Evolutionary conservation across 768 basidiomycete genomes (phyloP), one percentile per base, ranked within the genome.

Genomic region (Russula compacta): DNA sequence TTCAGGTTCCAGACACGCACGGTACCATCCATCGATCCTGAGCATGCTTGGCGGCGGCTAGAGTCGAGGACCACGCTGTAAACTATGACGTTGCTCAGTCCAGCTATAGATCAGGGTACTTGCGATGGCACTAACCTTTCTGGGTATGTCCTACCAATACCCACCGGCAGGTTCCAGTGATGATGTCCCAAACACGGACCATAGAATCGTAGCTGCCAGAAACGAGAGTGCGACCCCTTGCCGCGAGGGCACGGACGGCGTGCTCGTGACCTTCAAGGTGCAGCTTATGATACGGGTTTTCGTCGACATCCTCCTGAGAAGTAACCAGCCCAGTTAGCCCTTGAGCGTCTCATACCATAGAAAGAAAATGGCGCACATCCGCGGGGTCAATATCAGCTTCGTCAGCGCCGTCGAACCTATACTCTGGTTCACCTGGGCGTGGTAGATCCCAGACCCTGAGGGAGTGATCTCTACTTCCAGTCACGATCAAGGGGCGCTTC

Each of bases 11-110:
- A 99, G 39, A 99, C 84, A 52, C 92, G 90, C 64, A 98, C 95
- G 2, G 92, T 95, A 49, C 92, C 90, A 72, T 98, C 95, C 95
- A 98, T 95, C 4, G 95, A 98, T 8, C 95, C 95, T 2, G 97
- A 98, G 66, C 92, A 94, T 32, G 92, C 92, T 70, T 94, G 90
- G 56, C 92, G 85, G 19, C 94, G 89, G 50, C 78, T 76, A 43
- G 85, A 80, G 71, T 98, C 95, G 43, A 95, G 81, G 11, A 95
- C 93, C 54, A 98, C 92, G 71, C 90, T 93, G 77, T 98, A 98
- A 5, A 98, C 95, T 94, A 73, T 57, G 55, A 52, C 19, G 32
- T 14, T 55, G 33, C 38, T 43, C 54, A 64, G 68, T 56, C 53
- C 43, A 35, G 58, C n/a, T 14, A 46, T 11, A 19, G 35, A n/a